Base-by-base conservation (phyloP, 2,329 filamentous ascomycete genomes). In the Pleoardoris graminearum region DNA sequence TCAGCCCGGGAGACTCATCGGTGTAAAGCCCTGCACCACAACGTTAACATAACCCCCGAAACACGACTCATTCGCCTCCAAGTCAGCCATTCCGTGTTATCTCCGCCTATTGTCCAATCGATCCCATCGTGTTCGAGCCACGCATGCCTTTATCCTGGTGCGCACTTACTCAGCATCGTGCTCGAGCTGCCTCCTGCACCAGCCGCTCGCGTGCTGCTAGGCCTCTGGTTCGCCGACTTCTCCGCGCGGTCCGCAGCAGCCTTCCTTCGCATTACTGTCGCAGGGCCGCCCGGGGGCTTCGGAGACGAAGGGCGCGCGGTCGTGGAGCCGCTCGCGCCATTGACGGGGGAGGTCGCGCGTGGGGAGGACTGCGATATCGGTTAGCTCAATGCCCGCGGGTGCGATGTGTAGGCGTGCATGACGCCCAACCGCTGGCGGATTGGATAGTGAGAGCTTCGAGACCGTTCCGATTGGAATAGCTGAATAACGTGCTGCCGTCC, bases 201-300 rank as follows among this genome's bases (percentile, higher is more conserved):
- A 29, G 94, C 94, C 33, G 93, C 87, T 68, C 94, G 85, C 62
- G 94, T 99, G 80, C 90, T 96, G 75, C 87, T 90, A 45, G 94
- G 94, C 65, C 94, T 84, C 62, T 85, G 89, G 88, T 96, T 99
- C 70, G 93, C 92, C 67, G 93, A 85, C 79, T 95, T 94, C 79
- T 97, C 94, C 78, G 96, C 96, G 80, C 96, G 90, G 76, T 97
- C 94, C 68, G 93, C 93, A 25, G 94, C 94, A 37, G 94, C 93
- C 74, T 94, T 91, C 75, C 94, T 88, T 76, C 94, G 87, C 79
- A 99, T 95, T 57, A 91, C 93, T 63, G 93, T 96, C 75, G 94
- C 91, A 69, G 94, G 91, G 66, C 94, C 94, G 62, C 94, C 94
- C 22, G 94, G 94, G 59, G 91, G 88, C 68, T 90, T 87, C 56